Conservation (phyloP, 2,329 filamentous ascomycete species). For the Trichoderma aggressivum region DNA sequence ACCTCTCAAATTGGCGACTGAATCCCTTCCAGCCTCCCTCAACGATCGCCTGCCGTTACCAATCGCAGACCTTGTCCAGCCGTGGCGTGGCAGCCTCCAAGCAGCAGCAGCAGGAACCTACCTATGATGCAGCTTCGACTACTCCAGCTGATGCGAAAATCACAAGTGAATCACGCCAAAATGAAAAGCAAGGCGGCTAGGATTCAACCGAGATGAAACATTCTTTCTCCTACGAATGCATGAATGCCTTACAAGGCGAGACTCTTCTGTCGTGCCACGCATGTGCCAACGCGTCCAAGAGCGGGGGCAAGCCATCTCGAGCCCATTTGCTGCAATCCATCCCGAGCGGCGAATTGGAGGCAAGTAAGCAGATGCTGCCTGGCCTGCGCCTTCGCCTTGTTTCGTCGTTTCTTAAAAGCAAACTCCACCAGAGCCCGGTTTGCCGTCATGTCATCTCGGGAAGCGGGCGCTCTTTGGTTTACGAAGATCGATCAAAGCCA, state of each 20-base stretch:
- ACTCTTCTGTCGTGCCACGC: constrained; percentile 11
- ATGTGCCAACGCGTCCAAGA: constrained; percentile 16
- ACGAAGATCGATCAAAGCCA: no score
- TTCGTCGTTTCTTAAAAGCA: neutral
- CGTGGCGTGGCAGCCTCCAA: neutral
- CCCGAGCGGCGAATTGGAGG: neutral
- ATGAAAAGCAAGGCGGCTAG: neutral
- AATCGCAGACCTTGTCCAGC: neutral
- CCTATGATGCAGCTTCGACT: neutral
- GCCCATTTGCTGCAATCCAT: constrained; percentile 8
- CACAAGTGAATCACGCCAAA: neutral
- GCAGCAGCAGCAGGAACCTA: no score
- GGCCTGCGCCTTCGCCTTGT: neutral
- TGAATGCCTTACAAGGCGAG: constrained; percentile 1
- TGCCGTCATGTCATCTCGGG: neutral
- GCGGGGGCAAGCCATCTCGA: constrained; percentile 3
- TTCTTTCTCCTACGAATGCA: neutral
- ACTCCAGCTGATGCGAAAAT: neutral
- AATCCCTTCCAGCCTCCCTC: neutral
- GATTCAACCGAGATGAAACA: neutral
- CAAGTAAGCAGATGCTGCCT: constrained; percentile 1
- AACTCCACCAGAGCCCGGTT: neutral
- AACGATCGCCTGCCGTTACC: neutral
- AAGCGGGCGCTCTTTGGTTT: neutral
- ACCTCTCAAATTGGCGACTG: neutral